Base-by-base conservation (phyloP, 352 stramenopile genomes). In the Phytophthora capsici region DNA sequence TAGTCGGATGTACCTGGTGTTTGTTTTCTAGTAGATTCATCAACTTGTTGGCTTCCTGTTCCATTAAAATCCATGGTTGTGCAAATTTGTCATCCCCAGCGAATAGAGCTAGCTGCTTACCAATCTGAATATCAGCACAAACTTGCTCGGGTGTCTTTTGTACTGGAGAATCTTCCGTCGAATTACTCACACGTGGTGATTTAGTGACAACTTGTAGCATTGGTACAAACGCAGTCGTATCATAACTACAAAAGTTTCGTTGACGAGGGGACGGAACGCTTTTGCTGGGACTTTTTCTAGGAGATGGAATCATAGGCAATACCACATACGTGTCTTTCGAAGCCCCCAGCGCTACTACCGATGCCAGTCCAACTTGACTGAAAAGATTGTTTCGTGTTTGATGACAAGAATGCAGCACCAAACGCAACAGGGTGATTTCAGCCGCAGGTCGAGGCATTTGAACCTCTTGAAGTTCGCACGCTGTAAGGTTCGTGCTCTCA, bases 381-480 rank as follows among this genome's bases (percentile, higher is more conserved):
- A 84, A 90, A 2, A 85, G 25, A 25, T 90, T 90, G 10, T 52
- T 37, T 16, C 25, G 47, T 51, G 84, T 73, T 12, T 69, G 37
- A 54, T 90, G 72, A 50, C 76, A 84, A 3, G 60, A 44, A 41
- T 85, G 81, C 14, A 90, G 30, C 19, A 83, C 53, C 22, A 90
- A 60, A 26, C 72, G 67, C 28, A 90, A 49, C 2, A 76, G 69
- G 19, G 71, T 73, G 25, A 84, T 41, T 22, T 59, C 60, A 12
- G 67, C 20, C 2, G 26, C 36, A 0, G 40, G 14, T 14, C 56
- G 56, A 17, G 57, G 66, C 2, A 88, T 49, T 4, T 63, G 57
- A 5, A 90, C 66, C 32, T 75, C 73, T 65, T 88, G 84, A 40
- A 88, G 69, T 36, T 90, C 80, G n/a, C 81, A 71, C 4, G 74